Conservation (phyloP, 192 early-diverging fungal species). For the Rhizoclosmatium globosum region DNA sequence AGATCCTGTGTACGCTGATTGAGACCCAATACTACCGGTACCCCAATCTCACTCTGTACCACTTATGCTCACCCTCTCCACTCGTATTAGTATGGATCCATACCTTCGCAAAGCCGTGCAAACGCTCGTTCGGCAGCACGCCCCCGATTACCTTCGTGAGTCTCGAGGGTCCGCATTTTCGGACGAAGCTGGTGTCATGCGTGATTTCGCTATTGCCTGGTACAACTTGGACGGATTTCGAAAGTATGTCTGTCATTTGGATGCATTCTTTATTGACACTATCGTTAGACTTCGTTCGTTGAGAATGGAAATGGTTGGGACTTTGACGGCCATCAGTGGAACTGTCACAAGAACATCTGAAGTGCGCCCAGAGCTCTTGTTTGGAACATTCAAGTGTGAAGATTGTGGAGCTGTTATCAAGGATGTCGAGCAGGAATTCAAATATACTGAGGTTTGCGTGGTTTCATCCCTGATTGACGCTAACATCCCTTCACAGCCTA, state of each 20-base stretch:
- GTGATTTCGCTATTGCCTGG: constrained; percentile 79
- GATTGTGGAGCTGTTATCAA: constrained; percentile 82
- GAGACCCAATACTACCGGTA: constrained; percentile 19
- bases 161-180: constrained; percentile 37
- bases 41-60: not conserved
- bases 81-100: constrained; percentile 70
- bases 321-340: constrained; percentile 82
- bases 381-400: constrained; percentile 88
- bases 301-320: constrained; percentile 81
- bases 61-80: not conserved
- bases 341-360: constrained; percentile 98
- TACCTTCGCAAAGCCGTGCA: constrained; percentile 87
- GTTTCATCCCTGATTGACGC: constrained; percentile 1
- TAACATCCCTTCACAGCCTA: constrained; percentile 61
- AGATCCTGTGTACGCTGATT: constrained; percentile 11
- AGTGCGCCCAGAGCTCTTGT: constrained; percentile 93
- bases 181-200: constrained; percentile 54
- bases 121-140: constrained; percentile 75
- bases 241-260: constrained; percentile 10
- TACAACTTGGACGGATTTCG: constrained; percentile 46
- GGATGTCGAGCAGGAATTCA: constrained; percentile 95
- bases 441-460: constrained; percentile 83
- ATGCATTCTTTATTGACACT: not conserved
- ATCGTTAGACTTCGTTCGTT: constrained; percentile 79
- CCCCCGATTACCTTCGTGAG: constrained; percentile 66